Evolutionary conservation across 352 stramenopile genomes (phyloP).

Genomic region (Phytophthora sp.): DNA sequence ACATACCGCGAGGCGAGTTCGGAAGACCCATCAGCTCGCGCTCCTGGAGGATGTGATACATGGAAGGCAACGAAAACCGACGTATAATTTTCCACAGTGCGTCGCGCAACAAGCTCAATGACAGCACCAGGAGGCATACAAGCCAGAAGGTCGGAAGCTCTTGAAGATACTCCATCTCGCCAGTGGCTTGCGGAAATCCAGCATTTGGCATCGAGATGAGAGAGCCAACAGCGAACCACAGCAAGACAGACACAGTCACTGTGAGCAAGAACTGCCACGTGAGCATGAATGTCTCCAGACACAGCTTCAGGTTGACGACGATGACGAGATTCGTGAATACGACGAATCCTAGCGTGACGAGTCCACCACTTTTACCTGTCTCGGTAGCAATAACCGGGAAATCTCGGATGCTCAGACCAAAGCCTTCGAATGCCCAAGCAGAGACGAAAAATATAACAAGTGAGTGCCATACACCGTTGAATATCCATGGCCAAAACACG

Average conservation of each 20-base stretch:
- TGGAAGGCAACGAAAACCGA: slow-evolving; percentile 63
- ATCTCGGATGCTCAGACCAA: slow-evolving; percentile 25
- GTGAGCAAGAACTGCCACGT: slow-evolving; percentile 79
- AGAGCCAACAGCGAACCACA: slow-evolving; percentile 73
- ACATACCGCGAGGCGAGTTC: slow-evolving; percentile 64
- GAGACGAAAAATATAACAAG: slow-evolving; percentile 86
- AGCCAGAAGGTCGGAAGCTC: slow-evolving; percentile 66
- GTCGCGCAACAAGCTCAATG: slow-evolving; percentile 69
- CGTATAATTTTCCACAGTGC: slow-evolving; percentile 77
- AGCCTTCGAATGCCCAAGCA: slow-evolving; percentile 63
- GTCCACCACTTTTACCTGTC: slow-evolving; percentile 53
- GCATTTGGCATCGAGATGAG: slow-evolving; percentile 58
- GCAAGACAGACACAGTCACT: slow-evolving; percentile 52
- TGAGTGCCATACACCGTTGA: slow-evolving; percentile 85
- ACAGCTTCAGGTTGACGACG: slow-evolving; percentile 81
- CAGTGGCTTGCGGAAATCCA: slow-evolving; percentile 63
- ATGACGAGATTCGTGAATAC: slow-evolving; percentile 84
- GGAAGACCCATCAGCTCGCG: slow-evolving; percentile 66
- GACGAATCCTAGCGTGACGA: slow-evolving; percentile 76
- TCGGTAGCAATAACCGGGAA: slow-evolving; percentile 42
- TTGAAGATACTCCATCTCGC: slow-evolving; percentile 76
- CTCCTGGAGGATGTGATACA: slow-evolving; percentile 84
- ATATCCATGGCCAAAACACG: slow-evolving; percentile 89
- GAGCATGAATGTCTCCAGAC: slow-evolving; percentile 73
- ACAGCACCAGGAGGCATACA: slow-evolving; percentile 62